Evolutionary conservation across 345 rosid species (phyloP).

Genomic region (Reutealis trisperma): DNA sequence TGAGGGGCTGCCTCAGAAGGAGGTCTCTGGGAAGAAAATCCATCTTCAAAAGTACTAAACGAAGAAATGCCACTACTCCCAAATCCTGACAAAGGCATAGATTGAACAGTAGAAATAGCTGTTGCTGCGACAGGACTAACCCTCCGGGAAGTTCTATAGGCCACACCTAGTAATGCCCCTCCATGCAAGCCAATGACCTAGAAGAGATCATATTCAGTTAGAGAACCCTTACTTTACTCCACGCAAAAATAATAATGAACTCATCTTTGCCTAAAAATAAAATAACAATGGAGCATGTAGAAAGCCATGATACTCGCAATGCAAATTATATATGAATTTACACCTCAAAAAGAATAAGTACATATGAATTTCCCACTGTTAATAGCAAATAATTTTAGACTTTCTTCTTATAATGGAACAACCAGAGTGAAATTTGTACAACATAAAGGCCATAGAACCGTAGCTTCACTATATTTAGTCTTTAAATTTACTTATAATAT

Average conservation of each 20-base stretch:
- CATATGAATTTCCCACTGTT: background rate
- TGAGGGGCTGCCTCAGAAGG: slow-evolving; percentile 76
- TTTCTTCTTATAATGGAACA: too few species aligned
- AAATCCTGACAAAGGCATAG: slow-evolving; percentile 98
- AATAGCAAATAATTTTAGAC: background rate
- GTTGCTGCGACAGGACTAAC: slow-evolving; percentile 88
- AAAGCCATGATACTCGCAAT: background rate
- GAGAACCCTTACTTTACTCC: slow-evolving; percentile 13
- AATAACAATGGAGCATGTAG: background rate
- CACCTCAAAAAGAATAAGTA: too few species aligned
- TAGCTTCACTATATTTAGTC: too few species aligned
- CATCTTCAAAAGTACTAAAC: slow-evolving; percentile 77
- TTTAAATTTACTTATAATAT: background rate
- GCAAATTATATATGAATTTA: background rate
- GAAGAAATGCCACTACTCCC: slow-evolving; percentile 80
- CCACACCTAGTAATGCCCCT: slow-evolving; percentile 96
- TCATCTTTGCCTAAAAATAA: background rate
- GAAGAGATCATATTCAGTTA: slow-evolving; percentile 25
- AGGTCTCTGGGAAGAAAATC: slow-evolving; percentile 66
- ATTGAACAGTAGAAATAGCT: slow-evolving; percentile 90
- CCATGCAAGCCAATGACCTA: slow-evolving; percentile 95
- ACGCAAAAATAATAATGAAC: background rate
- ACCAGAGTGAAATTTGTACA: background rate
- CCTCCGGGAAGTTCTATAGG: slow-evolving; percentile 88
- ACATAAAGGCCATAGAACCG: background rate